Conservation (phyloP, 371 early-diverging fungal species). For the Mortierella sp. region DNA sequence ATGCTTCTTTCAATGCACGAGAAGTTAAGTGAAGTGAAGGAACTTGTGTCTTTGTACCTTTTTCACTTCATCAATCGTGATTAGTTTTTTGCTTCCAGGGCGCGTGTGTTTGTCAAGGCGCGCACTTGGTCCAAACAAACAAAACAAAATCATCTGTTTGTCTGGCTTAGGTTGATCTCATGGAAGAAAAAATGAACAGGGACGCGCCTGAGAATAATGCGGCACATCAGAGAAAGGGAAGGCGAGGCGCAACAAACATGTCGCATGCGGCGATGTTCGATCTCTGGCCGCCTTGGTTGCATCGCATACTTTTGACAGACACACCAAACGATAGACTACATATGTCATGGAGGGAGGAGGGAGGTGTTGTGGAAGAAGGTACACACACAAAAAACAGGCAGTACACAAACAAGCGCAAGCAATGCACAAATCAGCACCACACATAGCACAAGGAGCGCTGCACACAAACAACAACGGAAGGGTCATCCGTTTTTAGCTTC, state of each 20-base stretch:
- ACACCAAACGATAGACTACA: not conserved
- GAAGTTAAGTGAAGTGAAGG: not conserved
- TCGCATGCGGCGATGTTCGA: not conserved
- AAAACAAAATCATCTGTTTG: too few species aligned
- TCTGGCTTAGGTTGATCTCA: too few species aligned
- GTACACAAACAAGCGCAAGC: not conserved
- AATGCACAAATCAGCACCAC: not conserved
- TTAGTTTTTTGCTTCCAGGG: too few species aligned
- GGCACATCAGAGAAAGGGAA: not conserved
- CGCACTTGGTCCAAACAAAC: not conserved
- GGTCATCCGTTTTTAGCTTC: conserved; percentile 1
- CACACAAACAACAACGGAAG: not conserved
- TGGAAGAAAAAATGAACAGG: conserved; percentile 2
- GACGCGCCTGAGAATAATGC: conserved; percentile 5
- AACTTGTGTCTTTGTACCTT: too few species aligned
- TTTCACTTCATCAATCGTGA: too few species aligned
- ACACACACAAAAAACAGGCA: not conserved
- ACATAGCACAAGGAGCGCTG: too few species aligned
- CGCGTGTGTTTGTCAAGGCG: conserved; percentile 4
- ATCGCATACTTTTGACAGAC: not conserved
- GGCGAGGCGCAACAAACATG: not conserved
- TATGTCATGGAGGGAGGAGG: not conserved
- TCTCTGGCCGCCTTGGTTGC: not conserved
- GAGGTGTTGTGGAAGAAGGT: not conserved
- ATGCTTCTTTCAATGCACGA: not conserved